Conservation (phyloP, 192 early-diverging fungal species). For the Umbelopsis sp. region DNA sequence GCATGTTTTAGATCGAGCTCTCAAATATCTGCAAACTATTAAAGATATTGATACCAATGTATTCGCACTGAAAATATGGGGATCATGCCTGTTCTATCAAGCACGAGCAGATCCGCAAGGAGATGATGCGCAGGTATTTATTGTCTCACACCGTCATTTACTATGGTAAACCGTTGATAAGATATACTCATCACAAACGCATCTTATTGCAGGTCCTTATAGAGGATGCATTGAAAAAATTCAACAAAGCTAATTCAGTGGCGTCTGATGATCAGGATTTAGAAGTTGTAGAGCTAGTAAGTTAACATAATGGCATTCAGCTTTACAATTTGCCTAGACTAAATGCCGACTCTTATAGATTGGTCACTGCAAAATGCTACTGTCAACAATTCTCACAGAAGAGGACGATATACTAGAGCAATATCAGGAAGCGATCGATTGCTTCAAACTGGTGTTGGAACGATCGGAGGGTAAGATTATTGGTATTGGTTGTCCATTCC, state of each 20-base stretch:
- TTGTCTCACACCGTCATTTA: not conserved
- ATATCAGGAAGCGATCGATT: constrained; percentile 30
- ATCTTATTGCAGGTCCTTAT: not conserved
- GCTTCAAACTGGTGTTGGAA: constrained; percentile 30
- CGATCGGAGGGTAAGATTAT: not conserved
- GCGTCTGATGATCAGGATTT: constrained; percentile 9
- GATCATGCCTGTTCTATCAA: constrained; percentile 25
- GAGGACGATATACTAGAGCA: constrained; percentile 31
- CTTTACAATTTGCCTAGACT: not conserved
- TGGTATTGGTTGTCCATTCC: not conserved
- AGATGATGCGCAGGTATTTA: not conserved
- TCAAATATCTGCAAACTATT: not conserved
- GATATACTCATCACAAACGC: not conserved
- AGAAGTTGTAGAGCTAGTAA: constrained; percentile 24
- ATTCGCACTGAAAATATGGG: constrained; percentile 18
- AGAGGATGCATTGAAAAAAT: constrained; percentile 1
- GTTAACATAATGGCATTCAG: not conserved
- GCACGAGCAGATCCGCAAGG: constrained; percentile 12
- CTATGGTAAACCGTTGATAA: not conserved
- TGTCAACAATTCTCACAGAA: constrained; percentile 27
- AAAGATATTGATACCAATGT: constrained; percentile 19
- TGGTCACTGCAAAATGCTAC: constrained; percentile 27
- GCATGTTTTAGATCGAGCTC: not conserved
- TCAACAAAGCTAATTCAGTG: not conserved
- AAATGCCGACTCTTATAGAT: not conserved